These are phyloP conservation scores for Phialophora tarda DNA, from an alignment of 2,329 filamentous ascomycete species.

Conservation along the genomic window DNA sequence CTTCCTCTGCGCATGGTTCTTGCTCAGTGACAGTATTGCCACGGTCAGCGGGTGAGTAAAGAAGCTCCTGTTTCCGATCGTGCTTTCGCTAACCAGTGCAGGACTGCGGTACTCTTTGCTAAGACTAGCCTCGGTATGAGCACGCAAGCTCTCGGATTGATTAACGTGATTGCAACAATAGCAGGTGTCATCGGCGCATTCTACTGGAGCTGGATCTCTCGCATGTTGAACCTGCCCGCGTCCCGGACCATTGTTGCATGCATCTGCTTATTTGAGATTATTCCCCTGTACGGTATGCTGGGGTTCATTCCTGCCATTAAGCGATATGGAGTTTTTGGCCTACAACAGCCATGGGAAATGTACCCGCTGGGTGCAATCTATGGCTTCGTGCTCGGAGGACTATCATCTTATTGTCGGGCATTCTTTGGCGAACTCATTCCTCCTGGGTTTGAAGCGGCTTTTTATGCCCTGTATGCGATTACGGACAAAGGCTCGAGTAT, in stretches of 20 bases:
- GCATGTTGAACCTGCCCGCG: conserved; percentile 70
- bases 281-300: conserved; percentile 87
- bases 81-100: conserved; percentile 16
- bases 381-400: conserved; percentile 89
- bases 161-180: conserved; percentile 88
- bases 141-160: conserved; percentile 83
- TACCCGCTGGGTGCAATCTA: conserved; percentile 89
- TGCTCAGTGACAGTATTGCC: conserved; percentile 91
- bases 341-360: conserved; percentile 98
- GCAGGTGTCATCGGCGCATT: conserved; percentile 87
- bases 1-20: conserved; percentile 90
- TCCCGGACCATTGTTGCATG: conserved; percentile 92
- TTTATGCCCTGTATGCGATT: conserved; percentile 95
- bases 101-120: conserved; percentile 91
- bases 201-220: conserved; percentile 81
- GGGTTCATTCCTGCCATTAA: conserved; percentile 84
- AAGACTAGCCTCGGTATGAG: conserved; percentile 93
- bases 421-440: conserved; percentile 94
- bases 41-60: conserved; percentile 73
- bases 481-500: conserved; percentile 95
- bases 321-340: conserved; percentile 74
- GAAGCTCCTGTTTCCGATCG: neutral
- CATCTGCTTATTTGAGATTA: conserved; percentile 86
- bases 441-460: conserved; percentile 90
- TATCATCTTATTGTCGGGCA: conserved; percentile 89